Conservation (phyloP, 768 basidiomycete genomes). For the Collybiopsis confluens region DNA sequence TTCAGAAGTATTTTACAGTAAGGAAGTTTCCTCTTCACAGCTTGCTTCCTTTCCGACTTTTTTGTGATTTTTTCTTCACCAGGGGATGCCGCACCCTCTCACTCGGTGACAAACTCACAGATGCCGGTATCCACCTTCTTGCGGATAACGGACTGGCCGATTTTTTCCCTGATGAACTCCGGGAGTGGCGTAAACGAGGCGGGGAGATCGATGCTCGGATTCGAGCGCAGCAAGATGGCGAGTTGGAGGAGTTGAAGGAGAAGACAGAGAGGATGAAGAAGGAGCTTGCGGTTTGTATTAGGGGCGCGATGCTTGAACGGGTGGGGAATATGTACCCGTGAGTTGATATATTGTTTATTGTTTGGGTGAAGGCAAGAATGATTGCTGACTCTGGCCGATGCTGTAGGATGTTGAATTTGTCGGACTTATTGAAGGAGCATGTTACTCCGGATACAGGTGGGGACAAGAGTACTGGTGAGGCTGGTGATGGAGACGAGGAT, state of each 20-base stretch:
- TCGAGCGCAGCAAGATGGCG: conserved; percentile 7
- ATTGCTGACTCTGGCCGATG: neutral
- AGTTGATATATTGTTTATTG: neutral
- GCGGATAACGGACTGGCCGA: conserved; percentile 22
- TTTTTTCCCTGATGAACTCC: conserved; percentile 20
- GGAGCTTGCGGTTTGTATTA: conserved; percentile 15
- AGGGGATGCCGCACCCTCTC: conserved; percentile 21
- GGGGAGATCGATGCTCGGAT: neutral
- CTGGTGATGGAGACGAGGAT: no score
- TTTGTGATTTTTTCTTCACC: neutral
- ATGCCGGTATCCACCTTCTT: conserved; percentile 22
- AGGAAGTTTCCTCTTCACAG: no score
- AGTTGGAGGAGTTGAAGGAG: conserved; percentile 8
- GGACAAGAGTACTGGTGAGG: no score
- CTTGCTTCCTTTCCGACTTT: neutral
- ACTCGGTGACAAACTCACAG: conserved; percentile 20
- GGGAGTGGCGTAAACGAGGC: conserved; percentile 19
- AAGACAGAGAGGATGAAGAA: conserved; percentile 7
- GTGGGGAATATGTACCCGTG: conserved; percentile 13
- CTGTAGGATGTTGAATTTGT: conserved; percentile 1
- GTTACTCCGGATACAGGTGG: no score
- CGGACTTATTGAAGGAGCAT: neutral
- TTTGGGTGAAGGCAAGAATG: neutral
- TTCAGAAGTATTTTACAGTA: neutral
- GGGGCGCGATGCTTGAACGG: conserved; percentile 21